Percentiles rank a stretch among this genome's conserved stretches.
Evolutionary conservation across 23 red algal genomes (phyloP).

Genomic region (Gracilaria vermiculophylla): DNA sequence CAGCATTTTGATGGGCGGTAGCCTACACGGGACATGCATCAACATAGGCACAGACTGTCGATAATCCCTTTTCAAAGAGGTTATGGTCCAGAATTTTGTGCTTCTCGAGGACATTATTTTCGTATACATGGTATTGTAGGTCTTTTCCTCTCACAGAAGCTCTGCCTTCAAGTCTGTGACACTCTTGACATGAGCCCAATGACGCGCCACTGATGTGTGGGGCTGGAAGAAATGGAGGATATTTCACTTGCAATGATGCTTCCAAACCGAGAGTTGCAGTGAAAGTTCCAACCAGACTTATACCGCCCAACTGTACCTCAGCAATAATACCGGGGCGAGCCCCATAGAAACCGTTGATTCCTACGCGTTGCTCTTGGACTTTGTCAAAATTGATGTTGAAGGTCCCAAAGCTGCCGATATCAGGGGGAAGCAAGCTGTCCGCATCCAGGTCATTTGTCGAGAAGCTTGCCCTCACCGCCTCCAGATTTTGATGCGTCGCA

Average conservation of each 20-base stretch:
- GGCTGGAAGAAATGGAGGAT: neutral
- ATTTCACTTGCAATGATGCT: conserved; percentile 1
- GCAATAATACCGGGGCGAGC: neutral
- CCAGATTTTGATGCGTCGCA: neutral
- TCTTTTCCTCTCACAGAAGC: conserved; percentile 5
- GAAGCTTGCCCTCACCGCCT: neutral
- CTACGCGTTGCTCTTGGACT: neutral
- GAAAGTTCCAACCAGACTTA: neutral
- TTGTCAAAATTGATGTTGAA: conserved; percentile 11
- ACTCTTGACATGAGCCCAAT: neutral
- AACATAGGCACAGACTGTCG: neutral
- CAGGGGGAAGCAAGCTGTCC: neutral
- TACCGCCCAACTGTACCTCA: neutral
- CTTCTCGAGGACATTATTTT: neutral
- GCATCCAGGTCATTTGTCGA: neutral
- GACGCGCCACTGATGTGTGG: neutral
- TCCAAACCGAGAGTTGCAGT: conserved; percentile 1
- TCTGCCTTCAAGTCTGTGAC: conserved; percentile 8
- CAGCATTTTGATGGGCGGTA: too few relatives aligned
- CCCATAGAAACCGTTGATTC: neutral
- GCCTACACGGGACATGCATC: neutral
- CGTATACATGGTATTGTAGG: neutral
- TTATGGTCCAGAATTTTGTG: neutral
- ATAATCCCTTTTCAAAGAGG: neutral
- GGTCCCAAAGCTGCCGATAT: neutral